Base-by-base conservation (phyloP, 78 protist species). In the Mastigamoeba balamuthi region DNA sequence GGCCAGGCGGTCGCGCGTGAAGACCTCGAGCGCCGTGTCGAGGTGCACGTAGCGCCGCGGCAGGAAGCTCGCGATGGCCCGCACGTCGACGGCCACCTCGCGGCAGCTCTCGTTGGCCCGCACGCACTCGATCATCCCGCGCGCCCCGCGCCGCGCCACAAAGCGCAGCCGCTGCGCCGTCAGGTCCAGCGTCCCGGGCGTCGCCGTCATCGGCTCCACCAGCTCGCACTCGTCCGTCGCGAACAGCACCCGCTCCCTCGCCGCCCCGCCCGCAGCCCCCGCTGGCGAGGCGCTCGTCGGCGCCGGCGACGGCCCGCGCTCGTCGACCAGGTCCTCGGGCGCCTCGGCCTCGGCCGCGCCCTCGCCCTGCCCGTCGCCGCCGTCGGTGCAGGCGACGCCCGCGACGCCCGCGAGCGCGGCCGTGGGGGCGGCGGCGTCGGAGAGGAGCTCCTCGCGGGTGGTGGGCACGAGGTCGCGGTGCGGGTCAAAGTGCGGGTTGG, bases 21-120 rank as follows among this genome's bases (percentile, higher is more conserved):
- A 84, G 40, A 84, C 63, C 71, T 84, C 88, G 35, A 84, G 36
- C 5, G 88, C 88, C 39, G 72, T 84, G 8, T 79, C 80, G 25
- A 80, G 40, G 23, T 75, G 39, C 27, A 84, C 68, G 52, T 84
- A 84, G 36, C 88, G 64, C 42, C 88, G 43, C 58, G 40, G 23
- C 17, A 68, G 83, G 9, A 77, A 43, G 8, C 69, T 79, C 39
- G 72, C 75, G n/a, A 77, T 77, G 42, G 27, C 40, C 52, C 75
- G 78, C 38, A 28, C 63, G 8, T n/a, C n/a, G n/a, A n/a, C n/a
- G 72, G 43, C 83, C 83, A 84, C 40, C 40, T 41, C 8, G 72
- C 76, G 29, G 41, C 42, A 28, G 70, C 74, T 28, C 73, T 69
- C 73, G 25, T 41, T 7, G 30, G 4, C 4, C 27, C 4, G 27